Evolutionary conservation across 2,329 filamentous ascomycete species (phyloP).

Genomic region (Fusarium tuaranense): DNA sequence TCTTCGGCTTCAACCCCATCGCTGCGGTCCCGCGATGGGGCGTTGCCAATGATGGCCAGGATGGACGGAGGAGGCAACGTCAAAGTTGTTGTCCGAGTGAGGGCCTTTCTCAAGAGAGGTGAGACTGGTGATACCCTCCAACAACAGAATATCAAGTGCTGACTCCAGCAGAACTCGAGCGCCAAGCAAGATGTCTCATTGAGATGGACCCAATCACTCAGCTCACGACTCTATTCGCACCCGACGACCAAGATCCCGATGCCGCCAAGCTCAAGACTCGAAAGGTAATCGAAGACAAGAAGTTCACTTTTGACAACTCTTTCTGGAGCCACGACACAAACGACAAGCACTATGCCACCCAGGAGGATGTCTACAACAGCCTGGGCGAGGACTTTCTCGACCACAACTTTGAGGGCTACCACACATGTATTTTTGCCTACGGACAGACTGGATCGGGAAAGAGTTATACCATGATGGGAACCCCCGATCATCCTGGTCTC

Average conservation of each 20-base stretch:
- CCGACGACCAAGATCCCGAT: constrained; percentile 65
- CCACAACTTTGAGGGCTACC: constrained; percentile 99
- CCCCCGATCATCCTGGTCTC: constrained; percentile 83
- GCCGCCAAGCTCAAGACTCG: constrained; percentile 73
- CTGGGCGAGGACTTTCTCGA: constrained; percentile 97
- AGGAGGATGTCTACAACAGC: constrained; percentile 93
- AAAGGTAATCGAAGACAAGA: constrained; percentile 86
- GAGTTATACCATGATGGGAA: constrained; percentile 98
- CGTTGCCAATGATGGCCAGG: constrained; percentile 66
- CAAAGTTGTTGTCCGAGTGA: constrained; percentile 82
- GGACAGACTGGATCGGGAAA: constrained; percentile 98
- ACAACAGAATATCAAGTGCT: background rate
- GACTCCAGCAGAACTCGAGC: constrained; percentile 75
- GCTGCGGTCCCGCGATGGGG: constrained; percentile 77
- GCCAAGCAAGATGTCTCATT: constrained; percentile 86
- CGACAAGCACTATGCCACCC: constrained; percentile 89
- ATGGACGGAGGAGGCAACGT: constrained; percentile 80
- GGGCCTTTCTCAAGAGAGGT: constrained; percentile 85
- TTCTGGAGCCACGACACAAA: constrained; percentile 92
- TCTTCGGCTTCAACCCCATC: constrained; percentile 85
- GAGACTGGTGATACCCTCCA: constrained; percentile 40
- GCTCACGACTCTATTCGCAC: constrained; percentile 82
- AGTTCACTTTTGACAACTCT: constrained; percentile 96
- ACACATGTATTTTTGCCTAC: constrained; percentile 99
- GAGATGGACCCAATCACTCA: constrained; percentile 91